phyloP scores from a whole-genome alignment of 768 basidiomycete genomes.

The Lentinula boryana region DNA sequence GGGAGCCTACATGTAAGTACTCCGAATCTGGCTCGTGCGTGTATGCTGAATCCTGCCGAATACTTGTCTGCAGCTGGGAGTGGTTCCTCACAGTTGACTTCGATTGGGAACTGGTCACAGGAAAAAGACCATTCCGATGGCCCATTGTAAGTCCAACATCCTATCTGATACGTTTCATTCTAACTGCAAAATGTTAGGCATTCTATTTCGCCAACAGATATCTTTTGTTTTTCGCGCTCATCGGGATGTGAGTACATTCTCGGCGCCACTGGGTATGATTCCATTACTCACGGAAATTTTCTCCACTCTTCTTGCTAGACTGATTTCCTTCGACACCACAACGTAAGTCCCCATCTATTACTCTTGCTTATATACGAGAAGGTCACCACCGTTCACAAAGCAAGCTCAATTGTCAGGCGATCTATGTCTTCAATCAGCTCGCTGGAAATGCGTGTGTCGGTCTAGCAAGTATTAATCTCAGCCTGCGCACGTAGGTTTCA shows the following conservation, averaged over 20 bases:
- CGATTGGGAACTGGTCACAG: conserved; percentile 56
- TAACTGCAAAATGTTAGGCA: conserved; percentile 26
- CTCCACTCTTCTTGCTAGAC: conserved; percentile 23
- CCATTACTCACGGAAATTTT: conserved; percentile 3
- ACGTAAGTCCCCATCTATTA: conserved; percentile 23
- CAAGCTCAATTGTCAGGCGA: conserved; percentile 54
- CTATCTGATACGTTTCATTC: background rate
- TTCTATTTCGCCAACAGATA: conserved; percentile 73
- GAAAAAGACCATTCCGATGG: conserved; percentile 58
- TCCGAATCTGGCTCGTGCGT: background rate
- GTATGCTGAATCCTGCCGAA: conserved; percentile 4
- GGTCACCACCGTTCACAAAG: conserved; percentile 18
- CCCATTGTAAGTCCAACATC: conserved; percentile 44
- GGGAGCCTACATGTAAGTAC: conserved; percentile 52
- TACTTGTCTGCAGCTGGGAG: conserved; percentile 47
- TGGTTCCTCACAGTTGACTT: conserved; percentile 56
- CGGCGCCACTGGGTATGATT: conserved; percentile 5
- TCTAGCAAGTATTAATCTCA: conserved; percentile 66
- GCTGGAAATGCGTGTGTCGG: conserved; percentile 65
- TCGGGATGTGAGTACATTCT: conserved; percentile 54
- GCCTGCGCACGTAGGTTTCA: conserved; percentile 53
- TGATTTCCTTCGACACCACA: conserved; percentile 54
- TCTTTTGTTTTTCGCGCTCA: conserved; percentile 53
- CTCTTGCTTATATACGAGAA: background rate
- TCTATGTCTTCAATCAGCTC: conserved; percentile 64